Base-by-base conservation (phyloP, 2,329 filamentous ascomycete species). In the Alternaria solani region DNA sequence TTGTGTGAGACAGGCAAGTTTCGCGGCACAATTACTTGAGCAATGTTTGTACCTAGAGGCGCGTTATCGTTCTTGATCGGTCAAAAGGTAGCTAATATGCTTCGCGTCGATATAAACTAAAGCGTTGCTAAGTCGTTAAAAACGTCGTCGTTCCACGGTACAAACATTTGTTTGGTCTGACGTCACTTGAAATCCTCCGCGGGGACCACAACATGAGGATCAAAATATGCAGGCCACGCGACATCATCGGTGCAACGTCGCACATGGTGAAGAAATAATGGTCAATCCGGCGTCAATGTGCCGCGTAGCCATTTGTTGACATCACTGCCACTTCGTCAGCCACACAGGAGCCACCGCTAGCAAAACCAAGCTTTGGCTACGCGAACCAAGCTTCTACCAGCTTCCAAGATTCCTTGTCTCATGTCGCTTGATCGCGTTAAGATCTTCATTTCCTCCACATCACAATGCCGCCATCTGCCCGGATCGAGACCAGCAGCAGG, bases 361-460 rank as follows among this genome's bases (percentile, higher is more conserved):
- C 42, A 30, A 25, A 43, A 60, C 55, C 57, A 71, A 71, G 69
- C 69, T 65, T 63, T 26, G 18, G 41, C 43, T 49, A 46, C 43
- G 16, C 14, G 18, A 36, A 64, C 63, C 64, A 72, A 71, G 67
- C 68, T 69, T 68, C 71, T 67, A 62, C 62, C 62, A 62, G 65
- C 60, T 63, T 66, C 53, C 64, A 39, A 55, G 57, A 51, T 61
- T 67, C 32, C 42, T 28, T 51, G 51, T 62, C 46, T 59, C 57
- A 61, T 41, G 28, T 49, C 54, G 57, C 64, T 59, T 20, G 48
- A 61, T 44, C 16, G 11, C 51, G 64, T 9, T 20, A 53, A 14
- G 61, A 67, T 65, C 51, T 23, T 28, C 61, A 20, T 51, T 47
- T 28, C 20, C 25, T 36, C 56, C 52, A 46, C 64, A 63, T 60